Conservation (phyloP, 352 stramenopile genomes). For the Phytophthora cactorum region DNA sequence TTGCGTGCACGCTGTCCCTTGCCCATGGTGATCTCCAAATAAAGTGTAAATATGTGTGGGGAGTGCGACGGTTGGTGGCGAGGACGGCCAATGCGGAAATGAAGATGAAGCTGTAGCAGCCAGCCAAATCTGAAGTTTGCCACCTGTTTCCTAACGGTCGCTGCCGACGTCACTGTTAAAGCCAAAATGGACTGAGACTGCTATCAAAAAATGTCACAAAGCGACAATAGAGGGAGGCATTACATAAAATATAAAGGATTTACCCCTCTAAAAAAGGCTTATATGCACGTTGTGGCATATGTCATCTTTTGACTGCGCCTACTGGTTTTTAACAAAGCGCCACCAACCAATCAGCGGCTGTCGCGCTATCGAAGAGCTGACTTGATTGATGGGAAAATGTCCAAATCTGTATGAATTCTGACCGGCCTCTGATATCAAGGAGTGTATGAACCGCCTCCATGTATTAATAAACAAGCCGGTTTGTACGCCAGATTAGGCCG, state of each 20-base stretch:
- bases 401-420: too few relatives aligned
- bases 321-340: background rate
- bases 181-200: conserved; percentile 11
- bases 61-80: conserved; percentile 16
- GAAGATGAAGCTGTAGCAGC: conserved; percentile 23
- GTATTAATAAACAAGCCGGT: too few relatives aligned
- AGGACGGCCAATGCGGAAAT: conserved; percentile 26
- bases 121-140: conserved; percentile 34
- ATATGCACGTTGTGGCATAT: background rate
- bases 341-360: background rate
- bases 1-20: conserved; percentile 73
- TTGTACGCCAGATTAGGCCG: too few relatives aligned
- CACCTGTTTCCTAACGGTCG: conserved; percentile 24
- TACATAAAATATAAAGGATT: too few relatives aligned
- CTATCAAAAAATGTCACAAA: background rate
- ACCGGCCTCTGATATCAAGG: too few relatives aligned
- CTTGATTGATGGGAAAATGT: background rate
- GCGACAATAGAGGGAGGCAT: too few relatives aligned
- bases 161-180: conserved; percentile 30
- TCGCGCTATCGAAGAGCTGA: background rate
- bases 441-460: too few relatives aligned
- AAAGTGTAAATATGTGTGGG: background rate
- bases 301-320: background rate
- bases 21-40: conserved; percentile 48
- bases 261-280: too few relatives aligned